phyloP scores from a whole-genome alignment of 306 rosid species.

The Sophora flavescens region DNA sequence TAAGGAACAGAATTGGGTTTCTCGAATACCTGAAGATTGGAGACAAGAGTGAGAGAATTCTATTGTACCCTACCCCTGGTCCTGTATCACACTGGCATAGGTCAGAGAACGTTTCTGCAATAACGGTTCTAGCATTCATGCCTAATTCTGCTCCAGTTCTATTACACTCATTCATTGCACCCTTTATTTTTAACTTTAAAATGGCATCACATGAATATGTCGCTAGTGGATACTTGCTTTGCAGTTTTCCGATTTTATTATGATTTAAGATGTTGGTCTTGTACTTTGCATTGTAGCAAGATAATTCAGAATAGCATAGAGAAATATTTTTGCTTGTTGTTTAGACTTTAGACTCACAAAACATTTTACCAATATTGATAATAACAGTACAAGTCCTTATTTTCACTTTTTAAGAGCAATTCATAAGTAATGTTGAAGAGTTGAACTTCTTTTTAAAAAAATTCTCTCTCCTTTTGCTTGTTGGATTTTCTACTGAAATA shows the following conservation, averaged over 20 bases:
- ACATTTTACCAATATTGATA: background rate
- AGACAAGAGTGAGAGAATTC: too few species aligned
- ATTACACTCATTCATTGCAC: background rate
- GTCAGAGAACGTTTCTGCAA: too few species aligned
- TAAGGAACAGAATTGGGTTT: too few species aligned
- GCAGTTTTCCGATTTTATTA: constrained; percentile 10
- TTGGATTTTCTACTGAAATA: constrained; percentile 15
- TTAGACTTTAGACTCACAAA: background rate
- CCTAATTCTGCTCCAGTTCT: too few species aligned
- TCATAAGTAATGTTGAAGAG: constrained; percentile 1
- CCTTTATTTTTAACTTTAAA: constrained; percentile 6
- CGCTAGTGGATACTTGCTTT: constrained; percentile 18
- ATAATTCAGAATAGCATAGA: constrained; percentile 29
- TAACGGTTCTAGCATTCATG: too few species aligned
- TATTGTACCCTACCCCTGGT: too few species aligned
- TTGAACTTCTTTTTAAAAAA: background rate
- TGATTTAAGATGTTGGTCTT: constrained; percentile 2
- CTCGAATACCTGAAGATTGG: too few species aligned
- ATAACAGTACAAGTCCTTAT: constrained; percentile 8
- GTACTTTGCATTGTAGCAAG: constrained; percentile 22
- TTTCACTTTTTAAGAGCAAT: constrained; percentile 7
- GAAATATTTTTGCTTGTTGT: background rate
- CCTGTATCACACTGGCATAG: too few species aligned
- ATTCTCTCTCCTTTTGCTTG: constrained; percentile 6
- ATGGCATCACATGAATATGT: constrained; percentile 25